phyloP scores from a whole-genome alignment of 768 basidiomycete genomes.

The Leccinum disarticulatum region DNA sequence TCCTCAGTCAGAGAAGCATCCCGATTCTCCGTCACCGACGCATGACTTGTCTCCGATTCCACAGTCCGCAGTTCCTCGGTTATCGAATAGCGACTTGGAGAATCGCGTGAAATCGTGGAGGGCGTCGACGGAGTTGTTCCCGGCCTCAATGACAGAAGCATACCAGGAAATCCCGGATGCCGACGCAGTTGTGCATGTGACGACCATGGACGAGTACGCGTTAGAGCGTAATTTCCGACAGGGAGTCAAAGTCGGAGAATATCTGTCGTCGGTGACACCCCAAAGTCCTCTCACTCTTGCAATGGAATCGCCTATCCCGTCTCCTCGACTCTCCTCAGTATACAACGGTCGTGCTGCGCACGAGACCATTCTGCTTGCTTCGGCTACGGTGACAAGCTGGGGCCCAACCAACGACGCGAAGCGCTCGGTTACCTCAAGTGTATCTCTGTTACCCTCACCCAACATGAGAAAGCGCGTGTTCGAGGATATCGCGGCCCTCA shows the following conservation, averaged over 20 bases:
- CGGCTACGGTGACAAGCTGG: slow-evolving; percentile 43
- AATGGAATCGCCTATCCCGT: slow-evolving; percentile 39
- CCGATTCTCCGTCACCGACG: slow-evolving; percentile 15
- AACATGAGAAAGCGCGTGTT: slow-evolving; percentile 54
- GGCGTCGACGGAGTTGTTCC: slow-evolving; percentile 50
- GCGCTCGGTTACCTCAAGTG: slow-evolving; percentile 34
- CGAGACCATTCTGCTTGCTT: slow-evolving; percentile 56
- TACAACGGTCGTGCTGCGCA: slow-evolving; percentile 51
- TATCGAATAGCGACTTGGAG: slow-evolving; percentile 52
- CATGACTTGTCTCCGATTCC: slow-evolving; percentile 57
- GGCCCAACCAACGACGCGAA: slow-evolving; percentile 47
- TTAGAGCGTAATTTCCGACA: slow-evolving; percentile 8
- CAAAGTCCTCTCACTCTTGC: slow-evolving; percentile 51
- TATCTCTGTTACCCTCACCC: slow-evolving; percentile 50
- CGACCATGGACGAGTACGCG: slow-evolving; percentile 26
- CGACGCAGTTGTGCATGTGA: slow-evolving; percentile 12
- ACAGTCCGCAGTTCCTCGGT: slow-evolving; percentile 59
- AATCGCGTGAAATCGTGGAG: slow-evolving; percentile 67
- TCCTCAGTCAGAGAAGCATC: slow-evolving; percentile 21
- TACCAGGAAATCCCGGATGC: slow-evolving; percentile 20
- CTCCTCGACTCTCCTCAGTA: slow-evolving; percentile 48
- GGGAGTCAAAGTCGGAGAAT: slow-evolving; percentile 53
- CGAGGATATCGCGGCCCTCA: slow-evolving; percentile 12
- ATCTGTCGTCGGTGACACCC: slow-evolving; percentile 65
- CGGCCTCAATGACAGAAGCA: slow-evolving; percentile 44